These are phyloP conservation scores for Yarrowia osloensis DNA, from an alignment of 805 yeast genomes.

Conservation along the genomic window DNA sequence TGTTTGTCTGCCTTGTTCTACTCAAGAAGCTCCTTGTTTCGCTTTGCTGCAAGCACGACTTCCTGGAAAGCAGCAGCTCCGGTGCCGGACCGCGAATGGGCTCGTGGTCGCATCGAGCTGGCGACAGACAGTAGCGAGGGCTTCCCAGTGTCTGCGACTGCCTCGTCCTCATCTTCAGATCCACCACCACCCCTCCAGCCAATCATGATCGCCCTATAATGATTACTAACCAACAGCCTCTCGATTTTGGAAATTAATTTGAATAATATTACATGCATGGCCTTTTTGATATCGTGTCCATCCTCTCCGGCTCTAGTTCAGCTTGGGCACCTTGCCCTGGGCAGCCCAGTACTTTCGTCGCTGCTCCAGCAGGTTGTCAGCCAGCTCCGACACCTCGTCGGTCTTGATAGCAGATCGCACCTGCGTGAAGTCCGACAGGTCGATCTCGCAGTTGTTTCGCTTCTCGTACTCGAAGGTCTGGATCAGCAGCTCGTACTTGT, in stretches of 20 bases:
- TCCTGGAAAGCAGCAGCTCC: slow-evolving; percentile 52
- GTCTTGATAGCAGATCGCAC: slow-evolving; percentile 68
- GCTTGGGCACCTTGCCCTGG: slow-evolving; percentile 6
- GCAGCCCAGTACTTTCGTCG: slow-evolving; percentile 17
- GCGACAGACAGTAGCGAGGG: not conserved
- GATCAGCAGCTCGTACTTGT: slow-evolving; percentile 77
- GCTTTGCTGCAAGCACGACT: slow-evolving; percentile 66
- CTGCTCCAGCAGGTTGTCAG: slow-evolving; percentile 53
- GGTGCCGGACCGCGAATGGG: slow-evolving; percentile 22
- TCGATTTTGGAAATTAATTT: too few relatives aligned
- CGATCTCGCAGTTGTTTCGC: slow-evolving; percentile 55
- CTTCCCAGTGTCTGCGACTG: not conserved
- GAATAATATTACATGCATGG: slow-evolving; percentile 13
- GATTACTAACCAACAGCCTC: too few relatives aligned
- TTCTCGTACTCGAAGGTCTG: slow-evolving; percentile 67
- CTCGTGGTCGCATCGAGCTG: slow-evolving; percentile 5
- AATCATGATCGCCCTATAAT: too few relatives aligned
- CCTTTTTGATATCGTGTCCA: not conserved
- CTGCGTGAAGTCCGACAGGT: slow-evolving; percentile 67
- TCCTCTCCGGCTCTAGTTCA: not conserved
- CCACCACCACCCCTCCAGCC: slow-evolving; percentile 44
- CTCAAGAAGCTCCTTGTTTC: slow-evolving; percentile 51
- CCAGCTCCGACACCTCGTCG: slow-evolving; percentile 66
- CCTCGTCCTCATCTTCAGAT: slow-evolving; percentile 55
- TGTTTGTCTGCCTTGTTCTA: slow-evolving; percentile 15